Evolutionary conservation across 441 rosid genomes (phyloP).

Genomic region (Corymbia calophylla): DNA sequence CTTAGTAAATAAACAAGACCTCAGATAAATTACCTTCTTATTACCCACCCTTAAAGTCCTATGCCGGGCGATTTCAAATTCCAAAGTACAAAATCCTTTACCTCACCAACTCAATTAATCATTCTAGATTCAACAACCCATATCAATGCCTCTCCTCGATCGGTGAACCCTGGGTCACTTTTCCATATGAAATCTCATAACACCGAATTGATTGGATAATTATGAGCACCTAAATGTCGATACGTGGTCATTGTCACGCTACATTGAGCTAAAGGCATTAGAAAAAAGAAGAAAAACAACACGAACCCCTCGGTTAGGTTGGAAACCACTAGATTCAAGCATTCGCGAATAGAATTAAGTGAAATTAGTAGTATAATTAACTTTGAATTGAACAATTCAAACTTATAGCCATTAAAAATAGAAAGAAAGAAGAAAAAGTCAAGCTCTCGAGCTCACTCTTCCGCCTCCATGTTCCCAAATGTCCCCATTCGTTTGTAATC

Average conservation of each 20-base stretch:
- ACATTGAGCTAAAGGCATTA: not conserved
- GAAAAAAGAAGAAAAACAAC: not conserved
- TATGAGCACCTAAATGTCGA: not conserved
- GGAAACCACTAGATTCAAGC: not conserved
- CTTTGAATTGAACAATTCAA: not conserved
- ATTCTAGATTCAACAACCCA: not conserved
- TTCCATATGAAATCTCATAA: not conserved
- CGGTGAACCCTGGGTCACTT: accelerated
- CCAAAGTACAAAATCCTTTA: not conserved
- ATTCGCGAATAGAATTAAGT: not conserved
- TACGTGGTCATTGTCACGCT: not conserved
- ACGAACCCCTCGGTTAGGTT: not conserved
- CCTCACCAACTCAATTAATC: not conserved
- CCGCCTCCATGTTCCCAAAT: not conserved
- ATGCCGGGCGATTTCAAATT: not conserved
- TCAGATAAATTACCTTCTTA: not conserved
- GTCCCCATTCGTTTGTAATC: not conserved
- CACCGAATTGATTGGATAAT: not conserved
- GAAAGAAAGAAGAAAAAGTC: not conserved
- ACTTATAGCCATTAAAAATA: not conserved
- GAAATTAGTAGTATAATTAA: not conserved
- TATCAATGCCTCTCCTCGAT: not conserved
- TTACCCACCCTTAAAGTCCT: not conserved
- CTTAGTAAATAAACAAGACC: not conserved
- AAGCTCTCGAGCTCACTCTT: not conserved